Evolutionary conservation across 352 stramenopile genomes (phyloP).

Genomic region (Globisporangium paddicum): DNA sequence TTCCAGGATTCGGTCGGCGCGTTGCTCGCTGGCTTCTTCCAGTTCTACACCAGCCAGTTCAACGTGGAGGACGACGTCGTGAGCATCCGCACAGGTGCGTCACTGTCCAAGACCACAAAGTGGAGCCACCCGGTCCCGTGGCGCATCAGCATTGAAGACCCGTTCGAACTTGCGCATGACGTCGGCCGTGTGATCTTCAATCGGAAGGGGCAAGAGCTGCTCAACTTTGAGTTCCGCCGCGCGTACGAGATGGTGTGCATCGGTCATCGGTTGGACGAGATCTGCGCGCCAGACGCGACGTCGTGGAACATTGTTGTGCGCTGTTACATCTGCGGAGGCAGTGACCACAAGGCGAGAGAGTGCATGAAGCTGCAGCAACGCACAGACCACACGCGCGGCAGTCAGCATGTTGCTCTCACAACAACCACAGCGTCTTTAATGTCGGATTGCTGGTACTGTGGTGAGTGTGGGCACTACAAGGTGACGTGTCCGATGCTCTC

Average conservation of each 20-base stretch:
- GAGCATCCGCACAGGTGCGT: conserved; percentile 79
- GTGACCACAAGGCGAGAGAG: conserved; percentile 49
- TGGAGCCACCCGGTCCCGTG: conserved; percentile 63
- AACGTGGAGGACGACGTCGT: conserved; percentile 94
- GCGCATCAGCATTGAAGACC: conserved; percentile 85
- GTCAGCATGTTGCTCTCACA: not conserved
- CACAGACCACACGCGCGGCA: not conserved
- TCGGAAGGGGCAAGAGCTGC: conserved; percentile 53
- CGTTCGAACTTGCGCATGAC: conserved; percentile 80
- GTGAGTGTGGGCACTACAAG: conserved; percentile 68
- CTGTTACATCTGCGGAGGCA: conserved; percentile 64
- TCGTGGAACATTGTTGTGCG: conserved; percentile 40
- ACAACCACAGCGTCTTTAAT: conserved; percentile 20
- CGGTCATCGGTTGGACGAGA: conserved; percentile 42
- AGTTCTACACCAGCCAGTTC: conserved; percentile 95
- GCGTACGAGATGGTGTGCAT: conserved; percentile 44
- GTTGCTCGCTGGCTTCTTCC: conserved; percentile 95
- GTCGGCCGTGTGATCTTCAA: conserved; percentile 78
- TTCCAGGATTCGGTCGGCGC: conserved; percentile 86
- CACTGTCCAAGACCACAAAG: conserved; percentile 63
- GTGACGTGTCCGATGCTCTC: conserved; percentile 64
- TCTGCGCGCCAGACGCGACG: conserved; percentile 46
- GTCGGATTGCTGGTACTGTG: conserved; percentile 78
- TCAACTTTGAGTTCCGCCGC: conserved; percentile 53
- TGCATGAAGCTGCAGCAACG: conserved; percentile 31